These are phyloP conservation scores for Sonneratia caseolaris DNA, from an alignment of 345 rosid genomes.

Conservation along the genomic window DNA sequence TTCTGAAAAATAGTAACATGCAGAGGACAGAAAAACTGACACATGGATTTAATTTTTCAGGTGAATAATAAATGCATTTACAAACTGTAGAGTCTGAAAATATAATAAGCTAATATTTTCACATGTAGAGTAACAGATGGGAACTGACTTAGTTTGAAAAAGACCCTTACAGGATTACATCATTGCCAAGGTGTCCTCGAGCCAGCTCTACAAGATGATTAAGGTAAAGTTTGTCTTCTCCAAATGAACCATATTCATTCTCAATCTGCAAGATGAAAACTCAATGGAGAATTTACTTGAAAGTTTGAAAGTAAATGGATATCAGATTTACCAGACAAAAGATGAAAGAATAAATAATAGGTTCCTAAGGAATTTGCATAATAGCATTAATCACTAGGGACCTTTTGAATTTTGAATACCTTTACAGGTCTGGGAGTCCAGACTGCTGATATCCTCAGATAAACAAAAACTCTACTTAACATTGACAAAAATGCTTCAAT, in stretches of 20 bases:
- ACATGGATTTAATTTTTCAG: not conserved
- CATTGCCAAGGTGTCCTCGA: conserved; percentile 49
- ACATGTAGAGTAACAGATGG: not conserved
- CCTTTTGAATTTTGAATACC: not conserved
- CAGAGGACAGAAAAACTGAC: not conserved
- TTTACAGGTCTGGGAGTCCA: not conserved
- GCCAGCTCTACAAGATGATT: conserved; percentile 51
- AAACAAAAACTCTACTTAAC: too few species aligned
- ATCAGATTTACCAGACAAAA: not conserved
- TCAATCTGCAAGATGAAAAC: conserved; percentile 46
- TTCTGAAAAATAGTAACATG: not conserved
- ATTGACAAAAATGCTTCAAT: too few species aligned
- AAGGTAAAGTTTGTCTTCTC: conserved; percentile 79
- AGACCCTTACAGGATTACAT: conserved; percentile 46
- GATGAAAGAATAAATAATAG: not conserved
- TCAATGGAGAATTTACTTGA: not conserved
- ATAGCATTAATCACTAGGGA: not conserved
- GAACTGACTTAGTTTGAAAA: not conserved
- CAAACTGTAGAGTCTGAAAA: not conserved
- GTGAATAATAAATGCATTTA: not conserved
- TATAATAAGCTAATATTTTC: not conserved
- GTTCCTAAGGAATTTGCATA: not conserved
- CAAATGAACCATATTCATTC: conserved; percentile 96
- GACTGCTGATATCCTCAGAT: too few species aligned
- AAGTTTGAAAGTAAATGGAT: not conserved